These are phyloP conservation scores for Rhodotorula taiwanensis DNA, from an alignment of 768 basidiomycete genomes.

Conservation along the genomic window DNA sequence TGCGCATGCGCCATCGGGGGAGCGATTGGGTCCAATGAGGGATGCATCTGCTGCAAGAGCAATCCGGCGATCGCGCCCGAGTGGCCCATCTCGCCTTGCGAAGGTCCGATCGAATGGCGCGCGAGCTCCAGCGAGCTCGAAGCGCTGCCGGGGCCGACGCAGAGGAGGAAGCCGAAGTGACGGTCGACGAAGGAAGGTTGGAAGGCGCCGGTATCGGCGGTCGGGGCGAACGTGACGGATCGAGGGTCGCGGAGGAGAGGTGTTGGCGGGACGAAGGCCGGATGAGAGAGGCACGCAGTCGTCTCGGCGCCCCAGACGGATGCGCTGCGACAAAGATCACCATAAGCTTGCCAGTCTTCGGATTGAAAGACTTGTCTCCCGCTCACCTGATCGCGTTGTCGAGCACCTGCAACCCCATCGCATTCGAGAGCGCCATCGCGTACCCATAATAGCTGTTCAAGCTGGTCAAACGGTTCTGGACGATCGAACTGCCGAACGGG, in stretches of 20 bases:
- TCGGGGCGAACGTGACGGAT: slow-evolving; percentile 3
- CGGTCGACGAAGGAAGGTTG: slow-evolving; percentile 26
- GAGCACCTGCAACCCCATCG: slow-evolving; percentile 17
- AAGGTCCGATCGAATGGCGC: slow-evolving; percentile 16
- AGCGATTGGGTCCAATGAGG: too few relatives aligned
- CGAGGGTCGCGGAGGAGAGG: slow-evolving; percentile 30
- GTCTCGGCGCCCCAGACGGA: slow-evolving; percentile 34
- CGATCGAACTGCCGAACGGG: slow-evolving; percentile 22
- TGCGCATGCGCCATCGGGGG: too few relatives aligned
- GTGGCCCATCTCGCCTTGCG: too few relatives aligned
- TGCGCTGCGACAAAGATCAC: slow-evolving; percentile 1
- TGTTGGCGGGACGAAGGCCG: slow-evolving; percentile 21
- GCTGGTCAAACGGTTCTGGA: slow-evolving; percentile 25
- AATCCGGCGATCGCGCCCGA: too few relatives aligned
- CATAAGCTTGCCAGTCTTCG: background rate
- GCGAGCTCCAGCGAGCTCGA: slow-evolving; percentile 18
- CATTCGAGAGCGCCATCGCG: slow-evolving; percentile 36
- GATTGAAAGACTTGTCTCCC: background rate
- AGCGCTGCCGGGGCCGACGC: slow-evolving; percentile 26
- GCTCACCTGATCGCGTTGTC: slow-evolving; percentile 32
- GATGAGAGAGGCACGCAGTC: slow-evolving; percentile 19
- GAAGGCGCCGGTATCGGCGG: slow-evolving; percentile 10
- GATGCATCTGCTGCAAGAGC: too few relatives aligned
- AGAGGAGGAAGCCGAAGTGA: slow-evolving; percentile 33
- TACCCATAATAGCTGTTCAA: slow-evolving; percentile 40